Percentiles rank a stretch among this genome's conserved stretches.
phyloP scores from a whole-genome alignment of 768 basidiomycete genomes.

The Lactarius sanguifluus region DNA sequence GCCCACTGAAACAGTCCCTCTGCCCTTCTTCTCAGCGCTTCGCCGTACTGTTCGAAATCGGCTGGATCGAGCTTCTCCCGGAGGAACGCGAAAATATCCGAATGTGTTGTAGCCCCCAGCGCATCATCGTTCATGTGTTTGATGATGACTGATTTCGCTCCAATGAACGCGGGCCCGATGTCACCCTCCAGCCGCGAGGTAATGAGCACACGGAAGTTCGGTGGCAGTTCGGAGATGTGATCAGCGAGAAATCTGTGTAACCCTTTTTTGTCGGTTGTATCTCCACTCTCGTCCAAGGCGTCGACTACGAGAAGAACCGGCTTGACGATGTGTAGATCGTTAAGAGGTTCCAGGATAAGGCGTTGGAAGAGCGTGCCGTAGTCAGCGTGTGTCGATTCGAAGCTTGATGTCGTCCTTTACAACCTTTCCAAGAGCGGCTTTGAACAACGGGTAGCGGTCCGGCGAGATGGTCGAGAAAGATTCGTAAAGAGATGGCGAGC shows the following conservation, averaged over 20 bases:
- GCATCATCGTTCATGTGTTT: background rate
- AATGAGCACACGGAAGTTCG: conserved; percentile 9
- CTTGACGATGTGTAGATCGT: background rate
- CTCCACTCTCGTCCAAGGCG: background rate
- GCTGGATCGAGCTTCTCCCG: background rate
- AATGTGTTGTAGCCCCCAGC: background rate
- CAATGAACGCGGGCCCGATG: background rate
- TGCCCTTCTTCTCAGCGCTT: background rate
- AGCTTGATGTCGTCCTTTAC: background rate
- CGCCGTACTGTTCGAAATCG: background rate
- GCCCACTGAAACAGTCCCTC: conserved; percentile 2
- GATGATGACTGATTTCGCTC: background rate
- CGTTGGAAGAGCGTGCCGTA: background rate
- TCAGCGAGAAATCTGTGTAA: background rate
- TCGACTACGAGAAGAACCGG: background rate
- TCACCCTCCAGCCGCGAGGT: background rate
- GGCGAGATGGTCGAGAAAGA: background rate
- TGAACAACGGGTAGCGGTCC: background rate
- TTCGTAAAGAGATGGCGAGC: conserved; percentile 4
- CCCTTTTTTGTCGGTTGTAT: background rate
- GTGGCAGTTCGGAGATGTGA: background rate
- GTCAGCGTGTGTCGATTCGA: background rate
- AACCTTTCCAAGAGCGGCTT: background rate
- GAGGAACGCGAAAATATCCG: background rate
- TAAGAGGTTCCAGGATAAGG: background rate